These are phyloP conservation scores for Pterothamnion heteromorphum DNA, from an alignment of 31 red algal genomes.

Conservation along the genomic window DNA sequence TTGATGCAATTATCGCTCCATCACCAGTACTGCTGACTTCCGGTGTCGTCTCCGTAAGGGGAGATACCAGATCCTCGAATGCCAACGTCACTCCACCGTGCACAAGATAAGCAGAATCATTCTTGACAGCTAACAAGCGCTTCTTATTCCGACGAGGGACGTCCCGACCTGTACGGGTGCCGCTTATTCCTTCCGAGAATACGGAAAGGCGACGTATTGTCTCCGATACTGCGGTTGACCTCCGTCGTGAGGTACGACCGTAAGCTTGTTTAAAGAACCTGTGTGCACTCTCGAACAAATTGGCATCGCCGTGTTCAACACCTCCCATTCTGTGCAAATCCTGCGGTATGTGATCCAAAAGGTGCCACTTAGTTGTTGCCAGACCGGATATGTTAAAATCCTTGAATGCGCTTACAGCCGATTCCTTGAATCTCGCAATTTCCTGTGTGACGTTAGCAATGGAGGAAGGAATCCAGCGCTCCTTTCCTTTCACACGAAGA, in stretches of 20 bases:
- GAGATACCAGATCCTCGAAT: too few species aligned
- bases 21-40: too few species aligned
- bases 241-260: background rate
- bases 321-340: background rate
- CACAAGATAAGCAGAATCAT: too few species aligned
- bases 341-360: constrained; percentile 20
- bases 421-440: background rate
- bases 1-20: too few species aligned
- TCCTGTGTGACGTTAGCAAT: background rate
- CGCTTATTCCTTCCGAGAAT: too few species aligned
- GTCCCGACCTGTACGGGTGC: too few species aligned
- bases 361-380: constrained; percentile 19
- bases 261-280: constrained; percentile 22
- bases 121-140: too few species aligned
- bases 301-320: constrained; percentile 17
- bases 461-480: background rate
- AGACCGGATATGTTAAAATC: constrained; percentile 4
- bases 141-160: too few species aligned
- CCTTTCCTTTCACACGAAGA: background rate
- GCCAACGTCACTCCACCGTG: too few species aligned
- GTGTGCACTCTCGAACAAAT: constrained; percentile 11
- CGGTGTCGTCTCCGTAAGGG: too few species aligned
- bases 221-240: background rate
- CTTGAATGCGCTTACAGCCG: background rate
- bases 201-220: too few species aligned